These are phyloP conservation scores for Physaria fendleri DNA, from an alignment of 345 rosid genomes.

Conservation along the genomic window DNA sequence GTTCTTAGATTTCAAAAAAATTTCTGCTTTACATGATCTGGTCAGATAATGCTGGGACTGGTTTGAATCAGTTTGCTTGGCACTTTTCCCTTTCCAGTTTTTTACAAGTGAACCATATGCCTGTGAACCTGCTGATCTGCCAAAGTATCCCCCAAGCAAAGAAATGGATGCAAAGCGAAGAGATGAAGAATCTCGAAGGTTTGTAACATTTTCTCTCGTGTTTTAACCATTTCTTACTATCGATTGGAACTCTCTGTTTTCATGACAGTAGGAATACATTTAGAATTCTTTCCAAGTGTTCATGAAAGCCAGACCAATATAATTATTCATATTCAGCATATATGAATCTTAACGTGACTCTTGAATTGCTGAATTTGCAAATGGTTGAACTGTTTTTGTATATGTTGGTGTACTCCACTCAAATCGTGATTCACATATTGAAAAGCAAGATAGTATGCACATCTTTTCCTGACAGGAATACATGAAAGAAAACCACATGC, in stretches of 20 bases:
- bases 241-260: background rate
- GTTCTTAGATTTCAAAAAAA: slow-evolving; percentile 27
- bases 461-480: background rate
- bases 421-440: background rate
- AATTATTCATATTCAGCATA: background rate
- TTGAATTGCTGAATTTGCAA: background rate
- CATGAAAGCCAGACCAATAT: background rate
- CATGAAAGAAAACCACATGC: background rate
- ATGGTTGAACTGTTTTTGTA: background rate
- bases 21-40: background rate
- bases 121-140: slow-evolving; percentile 84
- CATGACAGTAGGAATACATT: background rate
- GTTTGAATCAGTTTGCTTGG: background rate
- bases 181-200: slow-evolving; percentile 93
- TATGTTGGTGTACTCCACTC: background rate
- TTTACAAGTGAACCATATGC: slow-evolving; percentile 74
- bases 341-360: background rate
- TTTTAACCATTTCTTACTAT: background rate
- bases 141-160: slow-evolving; percentile 96
- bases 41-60: background rate
- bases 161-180: slow-evolving; percentile 93
- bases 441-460: background rate
- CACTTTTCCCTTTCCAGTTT: slow-evolving; percentile 43
- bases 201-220: background rate
- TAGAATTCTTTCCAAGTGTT: background rate